phyloP scores from a whole-genome alignment of 164 flowering plant genomes.

The Buxus sempervirens region DNA sequence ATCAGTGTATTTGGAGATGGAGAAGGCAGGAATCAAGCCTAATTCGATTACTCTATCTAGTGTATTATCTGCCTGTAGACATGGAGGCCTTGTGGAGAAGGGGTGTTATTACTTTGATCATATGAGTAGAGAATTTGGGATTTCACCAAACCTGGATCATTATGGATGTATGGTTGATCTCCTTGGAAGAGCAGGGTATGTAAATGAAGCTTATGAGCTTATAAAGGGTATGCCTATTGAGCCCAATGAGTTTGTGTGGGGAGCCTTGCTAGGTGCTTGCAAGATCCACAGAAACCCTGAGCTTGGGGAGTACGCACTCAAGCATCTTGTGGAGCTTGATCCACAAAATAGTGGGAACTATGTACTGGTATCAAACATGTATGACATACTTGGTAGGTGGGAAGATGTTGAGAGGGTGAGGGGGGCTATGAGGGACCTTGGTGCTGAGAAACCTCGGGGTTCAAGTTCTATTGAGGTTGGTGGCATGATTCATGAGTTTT shows the following conservation, averaged over 20 bases:
- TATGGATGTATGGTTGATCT: slow-evolving; percentile 14
- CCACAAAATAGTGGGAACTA: slow-evolving; percentile 11
- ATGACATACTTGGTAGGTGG: slow-evolving; percentile 3
- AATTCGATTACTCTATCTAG: slow-evolving; percentile 4
- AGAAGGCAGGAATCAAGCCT: not conserved
- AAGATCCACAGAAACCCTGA: slow-evolving; percentile 8
- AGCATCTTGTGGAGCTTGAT: slow-evolving; percentile 6
- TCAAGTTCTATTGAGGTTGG: slow-evolving; percentile 10
- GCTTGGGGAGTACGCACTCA: slow-evolving; percentile 8
- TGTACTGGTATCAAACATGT: slow-evolving; percentile 10
- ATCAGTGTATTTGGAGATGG: slow-evolving; percentile 3
- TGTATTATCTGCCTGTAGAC: slow-evolving; percentile 1
- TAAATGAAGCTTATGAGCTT: slow-evolving; percentile 9
- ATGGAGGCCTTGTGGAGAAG: slow-evolving; percentile 7
- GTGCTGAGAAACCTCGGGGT: slow-evolving; percentile 8
- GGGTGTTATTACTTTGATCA: slow-evolving; percentile 2
- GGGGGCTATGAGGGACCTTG: not conserved
- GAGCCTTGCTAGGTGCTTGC: slow-evolving; percentile 11
- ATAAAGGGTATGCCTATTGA: slow-evolving; percentile 7
- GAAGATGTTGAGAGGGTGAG: slow-evolving; percentile 8
- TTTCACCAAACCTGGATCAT: slow-evolving; percentile 8
- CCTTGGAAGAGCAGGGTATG: slow-evolving; percentile 6
- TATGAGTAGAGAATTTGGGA: not conserved
- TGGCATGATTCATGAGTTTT: slow-evolving; percentile 11
- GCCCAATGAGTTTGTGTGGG: slow-evolving; percentile 12